phyloP scores from a whole-genome alignment of 2,329 filamentous ascomycete genomes.

The Colletotrichum salicis region DNA sequence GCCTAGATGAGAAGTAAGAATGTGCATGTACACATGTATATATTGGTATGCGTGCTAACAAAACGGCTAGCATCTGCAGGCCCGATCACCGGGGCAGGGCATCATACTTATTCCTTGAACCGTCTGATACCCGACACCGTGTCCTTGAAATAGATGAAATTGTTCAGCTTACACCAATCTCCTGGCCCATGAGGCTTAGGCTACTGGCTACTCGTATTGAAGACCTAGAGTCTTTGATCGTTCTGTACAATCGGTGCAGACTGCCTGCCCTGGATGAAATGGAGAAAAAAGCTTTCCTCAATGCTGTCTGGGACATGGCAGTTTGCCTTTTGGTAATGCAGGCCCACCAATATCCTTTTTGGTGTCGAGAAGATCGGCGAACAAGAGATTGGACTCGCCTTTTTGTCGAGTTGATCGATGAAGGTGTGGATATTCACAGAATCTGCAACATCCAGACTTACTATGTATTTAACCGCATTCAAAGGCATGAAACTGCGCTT shows the following conservation, averaged over 20 bases:
- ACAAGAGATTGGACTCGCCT: not conserved
- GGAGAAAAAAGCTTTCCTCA: not conserved
- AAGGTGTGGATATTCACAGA: not conserved
- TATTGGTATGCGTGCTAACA: not conserved
- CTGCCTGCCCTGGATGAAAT: not conserved
- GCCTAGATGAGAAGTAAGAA: not conserved
- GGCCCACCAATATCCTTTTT: fast-evolving
- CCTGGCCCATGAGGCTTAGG: not conserved
- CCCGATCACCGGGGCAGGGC: not conserved
- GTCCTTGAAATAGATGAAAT: not conserved
- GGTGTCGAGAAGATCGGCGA: not conserved
- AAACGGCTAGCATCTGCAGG: not conserved
- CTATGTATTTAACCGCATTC: too few species aligned
- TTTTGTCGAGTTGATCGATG: not conserved
- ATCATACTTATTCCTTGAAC: too few species aligned
- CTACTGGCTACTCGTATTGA: not conserved
- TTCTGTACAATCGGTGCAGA: not conserved
- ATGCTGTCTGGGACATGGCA: not conserved
- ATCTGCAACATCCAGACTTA: too few species aligned
- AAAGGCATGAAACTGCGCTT: not conserved
- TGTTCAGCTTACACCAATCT: not conserved
- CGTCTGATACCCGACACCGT: not conserved
- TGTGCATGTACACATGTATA: not conserved
- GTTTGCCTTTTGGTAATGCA: not conserved
- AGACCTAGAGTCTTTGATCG: not conserved